Percentiles rank a stretch among this genome's conserved stretches.
These are phyloP conservation scores for Acanthamoeba triangularis DNA, from an alignment of 208 protist genomes.

Conservation along the genomic window DNA sequence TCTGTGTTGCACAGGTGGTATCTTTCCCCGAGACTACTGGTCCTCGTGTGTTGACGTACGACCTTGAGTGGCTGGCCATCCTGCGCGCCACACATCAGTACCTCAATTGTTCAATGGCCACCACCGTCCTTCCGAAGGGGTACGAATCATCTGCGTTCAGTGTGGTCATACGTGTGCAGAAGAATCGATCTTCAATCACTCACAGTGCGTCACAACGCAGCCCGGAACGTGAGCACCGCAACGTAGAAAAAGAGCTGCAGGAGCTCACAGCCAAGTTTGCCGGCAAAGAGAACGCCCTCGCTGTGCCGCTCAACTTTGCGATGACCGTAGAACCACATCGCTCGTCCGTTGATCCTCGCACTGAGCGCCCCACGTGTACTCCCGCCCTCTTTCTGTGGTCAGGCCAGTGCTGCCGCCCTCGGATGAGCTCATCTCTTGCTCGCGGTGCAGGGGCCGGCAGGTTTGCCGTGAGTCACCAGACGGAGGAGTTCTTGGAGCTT, in stretches of 20 bases:
- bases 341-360: neutral
- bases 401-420: neutral
- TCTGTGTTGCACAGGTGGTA: neutral
- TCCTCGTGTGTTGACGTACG: constrained; percentile 83
- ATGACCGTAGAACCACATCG: constrained; percentile 37
- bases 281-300: neutral
- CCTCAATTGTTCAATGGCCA: neutral
- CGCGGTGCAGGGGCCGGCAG: neutral
- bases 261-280: neutral
- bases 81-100: constrained; percentile 64
- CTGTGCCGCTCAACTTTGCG: constrained; percentile 17
- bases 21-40: constrained; percentile 10
- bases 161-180: neutral
- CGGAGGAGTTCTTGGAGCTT: constrained; percentile 27
- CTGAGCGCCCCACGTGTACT: neutral
- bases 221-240: neutral
- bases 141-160: neutral
- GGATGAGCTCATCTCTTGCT: neutral
- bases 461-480: constrained; percentile 29
- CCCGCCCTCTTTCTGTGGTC: neutral
- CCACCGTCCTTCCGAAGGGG: neutral
- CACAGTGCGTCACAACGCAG: neutral
- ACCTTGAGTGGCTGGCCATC: constrained; percentile 91
- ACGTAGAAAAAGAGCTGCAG: neutral
- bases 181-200: too few relatives aligned